Evolutionary conservation across 441 rosid genomes (phyloP).

Genomic region (Populus hybrid): DNA sequence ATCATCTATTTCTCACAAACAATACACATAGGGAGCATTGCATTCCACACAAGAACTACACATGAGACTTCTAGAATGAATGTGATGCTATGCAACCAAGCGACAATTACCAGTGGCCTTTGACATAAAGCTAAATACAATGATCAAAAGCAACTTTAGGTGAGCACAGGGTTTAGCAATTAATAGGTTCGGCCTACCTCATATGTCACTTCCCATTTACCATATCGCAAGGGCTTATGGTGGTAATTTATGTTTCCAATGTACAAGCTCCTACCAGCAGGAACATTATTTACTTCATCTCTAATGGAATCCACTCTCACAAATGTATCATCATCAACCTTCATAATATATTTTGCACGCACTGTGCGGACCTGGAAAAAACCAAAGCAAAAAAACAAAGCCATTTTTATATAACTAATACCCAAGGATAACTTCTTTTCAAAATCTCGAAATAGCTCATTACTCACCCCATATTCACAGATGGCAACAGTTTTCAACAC

Average conservation of each 20-base stretch:
- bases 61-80: not conserved
- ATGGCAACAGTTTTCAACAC: slow-evolving; percentile 90
- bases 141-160: not conserved
- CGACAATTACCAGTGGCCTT: not conserved
- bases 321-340: slow-evolving; percentile 88
- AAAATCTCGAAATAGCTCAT: slow-evolving; percentile 4
- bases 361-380: slow-evolving; percentile 48
- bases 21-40: not conserved
- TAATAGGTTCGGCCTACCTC: slow-evolving; percentile 47
- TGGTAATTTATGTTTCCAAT: slow-evolving; percentile 80
- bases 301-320: slow-evolving; percentile 65
- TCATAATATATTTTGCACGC: slow-evolving; percentile 73
- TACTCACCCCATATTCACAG: slow-evolving; percentile 83
- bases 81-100: not conserved
- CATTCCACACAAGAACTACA: not conserved
- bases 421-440: not conserved
- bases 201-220: slow-evolving; percentile 91
- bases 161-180: not conserved
- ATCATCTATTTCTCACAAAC: not conserved
- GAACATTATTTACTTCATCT: slow-evolving; percentile 56
- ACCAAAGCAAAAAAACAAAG: not conserved
- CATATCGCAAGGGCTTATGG: slow-evolving; percentile 76
- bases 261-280: slow-evolving; percentile 60
- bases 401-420: slow-evolving; percentile 6
- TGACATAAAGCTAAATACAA: not conserved